Base-by-base conservation (phyloP, 2,329 filamentous ascomycete genomes). In the Bipolaris gigantea region DNA sequence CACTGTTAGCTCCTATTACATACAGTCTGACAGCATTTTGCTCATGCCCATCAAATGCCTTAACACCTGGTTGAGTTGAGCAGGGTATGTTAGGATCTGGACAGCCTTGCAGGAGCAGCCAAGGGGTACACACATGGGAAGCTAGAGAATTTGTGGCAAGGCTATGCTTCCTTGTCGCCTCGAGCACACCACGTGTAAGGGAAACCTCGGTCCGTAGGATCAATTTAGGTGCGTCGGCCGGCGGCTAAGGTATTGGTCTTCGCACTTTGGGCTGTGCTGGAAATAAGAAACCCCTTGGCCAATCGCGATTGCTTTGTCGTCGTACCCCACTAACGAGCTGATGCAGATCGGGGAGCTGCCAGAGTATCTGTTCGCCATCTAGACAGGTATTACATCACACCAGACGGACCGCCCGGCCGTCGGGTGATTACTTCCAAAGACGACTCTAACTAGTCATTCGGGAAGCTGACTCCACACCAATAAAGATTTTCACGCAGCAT, bases 401-500 rank as follows among this genome's bases (percentile, higher is more conserved):
- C 53, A 64, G 27, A 53, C 69, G 69, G 69, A 66, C 68, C 68
- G 69, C 53, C 42, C 66, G 60, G 47, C 69, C 68, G 69, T 59
- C 66, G 66, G 66, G 51, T 68, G 59, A 70, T 65, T 65, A 32
- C 36, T 42, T 41, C 44, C 49, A 65, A 45, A 57, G 55, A 62
- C 55, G 54, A 51, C 43, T 39, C 48, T 33, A 36, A 39, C 41
- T 53, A 51, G 53, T 59, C 55, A 63, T 58, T 56, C 48, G 57
- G 45, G 41, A 49, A 30, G 41, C 36, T 40, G 45, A 50, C 19
- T 50, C 55, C 40, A 57, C 66, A 64, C 42, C 62, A 71, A 64
- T 58, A 66, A 62, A 49, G 63, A 69, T 68, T 63, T 51, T 45
- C 63, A 49, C 40, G 34, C 40, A 53, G 48, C 55, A 55, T 60